These are phyloP conservation scores for Parietaria judaica DNA, from an alignment of 306 rosid species.

Conservation along the genomic window DNA sequence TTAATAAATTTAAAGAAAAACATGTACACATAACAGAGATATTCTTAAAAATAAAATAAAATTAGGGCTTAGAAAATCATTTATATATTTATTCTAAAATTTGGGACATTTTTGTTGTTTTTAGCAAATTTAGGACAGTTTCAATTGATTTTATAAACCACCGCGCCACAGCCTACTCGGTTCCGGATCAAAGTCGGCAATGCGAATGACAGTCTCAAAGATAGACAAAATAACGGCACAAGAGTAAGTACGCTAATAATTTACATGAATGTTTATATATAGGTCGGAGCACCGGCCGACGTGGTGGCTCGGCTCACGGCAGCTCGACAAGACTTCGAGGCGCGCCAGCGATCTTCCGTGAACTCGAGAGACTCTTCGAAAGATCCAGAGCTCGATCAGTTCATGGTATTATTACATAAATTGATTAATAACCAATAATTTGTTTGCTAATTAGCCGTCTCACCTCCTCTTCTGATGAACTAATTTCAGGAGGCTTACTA, in stretches of 20 bases:
- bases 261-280: background rate
- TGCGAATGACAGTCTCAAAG: too few species aligned
- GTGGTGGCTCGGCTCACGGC: conserved; percentile 69
- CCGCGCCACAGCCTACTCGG: too few species aligned
- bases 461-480: background rate
- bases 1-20: too few species aligned
- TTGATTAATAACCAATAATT: background rate
- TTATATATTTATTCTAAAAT: background rate
- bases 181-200: too few species aligned
- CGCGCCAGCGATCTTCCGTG: conserved; percentile 62
- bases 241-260: too few species aligned
- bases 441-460: background rate
- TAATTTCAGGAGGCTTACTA: conserved; percentile 72
- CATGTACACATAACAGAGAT: background rate
- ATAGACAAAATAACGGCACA: too few species aligned
- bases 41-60: background rate
- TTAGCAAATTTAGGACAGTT: too few species aligned
- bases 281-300: conserved; percentile 95
- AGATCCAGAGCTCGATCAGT: conserved; percentile 97
- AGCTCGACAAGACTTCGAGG: conserved; percentile 67
- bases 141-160: too few species aligned
- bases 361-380: conserved; percentile 47
- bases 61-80: background rate
- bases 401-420: conserved; percentile 52
- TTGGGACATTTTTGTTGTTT: too few species aligned